Evolutionary conservation across 176 grass and related monocot genomes (phyloP).

Genomic region (Aegilops speltoides): DNA sequence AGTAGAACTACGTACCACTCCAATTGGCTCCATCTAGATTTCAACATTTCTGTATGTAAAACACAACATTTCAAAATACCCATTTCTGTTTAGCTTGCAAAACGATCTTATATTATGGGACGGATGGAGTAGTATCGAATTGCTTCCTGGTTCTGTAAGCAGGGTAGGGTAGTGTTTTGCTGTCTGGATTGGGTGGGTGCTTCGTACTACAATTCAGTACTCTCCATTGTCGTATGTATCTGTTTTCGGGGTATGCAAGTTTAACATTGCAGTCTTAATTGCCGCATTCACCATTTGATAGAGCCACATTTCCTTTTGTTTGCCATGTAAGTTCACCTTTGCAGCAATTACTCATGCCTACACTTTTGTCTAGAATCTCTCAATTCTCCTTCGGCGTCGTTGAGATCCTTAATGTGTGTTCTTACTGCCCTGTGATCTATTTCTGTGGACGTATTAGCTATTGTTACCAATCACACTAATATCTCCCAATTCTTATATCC

Average conservation of each 20-base stretch:
- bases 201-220: not conserved
- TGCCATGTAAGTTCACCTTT: not conserved
- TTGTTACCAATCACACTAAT: not conserved
- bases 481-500: not conserved
- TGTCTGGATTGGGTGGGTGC: not conserved
- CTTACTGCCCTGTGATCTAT: not conserved
- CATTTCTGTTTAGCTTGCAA: too few species aligned
- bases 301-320: not conserved
- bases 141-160: not conserved
- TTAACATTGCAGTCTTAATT: not conserved
- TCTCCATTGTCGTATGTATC: not conserved
- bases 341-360: not conserved
- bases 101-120: too few species aligned
- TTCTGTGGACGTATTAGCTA: not conserved
- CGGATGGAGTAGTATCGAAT: not conserved
- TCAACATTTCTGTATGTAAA: too few species aligned
- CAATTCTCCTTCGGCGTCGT: not conserved
- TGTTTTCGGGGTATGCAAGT: not conserved
- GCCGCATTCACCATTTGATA: not conserved
- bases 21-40: not conserved
- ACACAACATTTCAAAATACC: too few species aligned
- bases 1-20: not conserved
- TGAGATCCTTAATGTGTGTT: constrained; percentile 11
- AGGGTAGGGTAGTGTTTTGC: not conserved
- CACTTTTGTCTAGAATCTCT: not conserved